Base-by-base conservation (phyloP, 2,329 filamentous ascomycete species). In the Lasiodiplodia citricola region DNA sequence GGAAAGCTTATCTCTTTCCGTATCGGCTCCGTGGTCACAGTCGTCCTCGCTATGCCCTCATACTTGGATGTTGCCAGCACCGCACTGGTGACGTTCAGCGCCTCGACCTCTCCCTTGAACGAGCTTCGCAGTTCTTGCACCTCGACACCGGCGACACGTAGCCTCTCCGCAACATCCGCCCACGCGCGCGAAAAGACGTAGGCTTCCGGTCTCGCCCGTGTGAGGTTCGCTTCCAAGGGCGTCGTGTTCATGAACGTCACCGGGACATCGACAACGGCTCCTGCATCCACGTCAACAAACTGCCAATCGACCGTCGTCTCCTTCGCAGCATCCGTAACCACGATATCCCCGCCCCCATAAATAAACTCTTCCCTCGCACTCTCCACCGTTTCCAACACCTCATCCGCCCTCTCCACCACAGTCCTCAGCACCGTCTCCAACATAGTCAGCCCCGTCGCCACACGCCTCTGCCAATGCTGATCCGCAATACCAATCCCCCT, bases 401-500 rank as follows among this genome's bases (percentile, higher is more conserved):
- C 38, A 2, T 73, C 72, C 2, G 74, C 71, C 38, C 77, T 72
- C 38, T 78, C 75, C 14, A 74, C 73, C 3, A 77, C 76, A 2
- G 76, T 77, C 58, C 80, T 74, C 1, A 80, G 70, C 5, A 79
- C 77, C 11, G 75, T 73, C 41, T 78, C 74, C 2, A 78, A 73
- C 75, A 79, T 76, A 28, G 74, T 73, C 13, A 80, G 63, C 0
- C 76, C 77, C n/a, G 73, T 75, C 0, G 75, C 71, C 0, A 75
- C 78, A 4, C 77, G 74, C 8, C 79, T 75, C 57, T 75, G 72
- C 71, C 78, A 80, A 11, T 75, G 71, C 66, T 80, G 77, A 66
- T 75, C 71, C 4, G 79, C 78, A 25, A 80, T 74, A 0, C 75
- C 75, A 18, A 80, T 79, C 3, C 79, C 79, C 11, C 79, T 72